Conservation (phyloP, 495 filamentous ascomycete species). For the Penicillium samsonianum region DNA sequence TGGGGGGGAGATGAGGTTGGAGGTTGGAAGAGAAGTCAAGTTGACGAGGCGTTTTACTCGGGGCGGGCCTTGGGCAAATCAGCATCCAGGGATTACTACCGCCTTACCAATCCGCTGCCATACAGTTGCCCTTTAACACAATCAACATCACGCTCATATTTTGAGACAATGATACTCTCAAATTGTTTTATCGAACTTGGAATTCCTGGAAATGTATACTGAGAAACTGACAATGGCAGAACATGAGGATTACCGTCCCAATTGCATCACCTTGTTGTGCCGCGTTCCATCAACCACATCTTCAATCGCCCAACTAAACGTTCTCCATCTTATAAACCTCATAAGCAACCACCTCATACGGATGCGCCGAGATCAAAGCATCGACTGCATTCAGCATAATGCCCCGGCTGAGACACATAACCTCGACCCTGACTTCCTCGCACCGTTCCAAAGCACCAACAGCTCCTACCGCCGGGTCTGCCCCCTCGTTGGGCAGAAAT, state of each 20-base stretch:
- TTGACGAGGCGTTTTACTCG: slow-evolving; percentile 44
- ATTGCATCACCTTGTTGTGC: background rate
- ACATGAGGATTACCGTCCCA: background rate
- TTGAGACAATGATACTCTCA: background rate
- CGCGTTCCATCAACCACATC: background rate
- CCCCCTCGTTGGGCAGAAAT: slow-evolving; percentile 42
- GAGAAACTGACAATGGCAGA: background rate
- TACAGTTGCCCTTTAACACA: slow-evolving; percentile 16
- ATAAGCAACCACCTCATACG: slow-evolving; percentile 77
- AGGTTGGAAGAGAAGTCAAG: slow-evolving; percentile 34
- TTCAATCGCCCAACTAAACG: slow-evolving; percentile 45
- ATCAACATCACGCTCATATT: background rate
- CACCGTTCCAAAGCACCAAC: slow-evolving; percentile 47
- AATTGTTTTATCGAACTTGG: background rate
- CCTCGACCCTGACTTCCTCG: slow-evolving; percentile 55
- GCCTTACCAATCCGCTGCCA: slow-evolving; percentile 16
- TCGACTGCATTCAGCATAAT: slow-evolving; percentile 48
- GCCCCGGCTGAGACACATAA: slow-evolving; percentile 52
- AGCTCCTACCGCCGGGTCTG: slow-evolving; percentile 42
- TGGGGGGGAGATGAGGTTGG: slow-evolving; percentile 24
- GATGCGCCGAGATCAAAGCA: slow-evolving; percentile 62
- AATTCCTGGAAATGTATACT: background rate
- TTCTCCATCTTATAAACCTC: slow-evolving; percentile 73
- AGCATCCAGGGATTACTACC: slow-evolving; percentile 45
- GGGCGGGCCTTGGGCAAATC: slow-evolving; percentile 40